phyloP scores from a whole-genome alignment of 176 grass and related monocot genomes.

The Chrysopogon serrulatus region DNA sequence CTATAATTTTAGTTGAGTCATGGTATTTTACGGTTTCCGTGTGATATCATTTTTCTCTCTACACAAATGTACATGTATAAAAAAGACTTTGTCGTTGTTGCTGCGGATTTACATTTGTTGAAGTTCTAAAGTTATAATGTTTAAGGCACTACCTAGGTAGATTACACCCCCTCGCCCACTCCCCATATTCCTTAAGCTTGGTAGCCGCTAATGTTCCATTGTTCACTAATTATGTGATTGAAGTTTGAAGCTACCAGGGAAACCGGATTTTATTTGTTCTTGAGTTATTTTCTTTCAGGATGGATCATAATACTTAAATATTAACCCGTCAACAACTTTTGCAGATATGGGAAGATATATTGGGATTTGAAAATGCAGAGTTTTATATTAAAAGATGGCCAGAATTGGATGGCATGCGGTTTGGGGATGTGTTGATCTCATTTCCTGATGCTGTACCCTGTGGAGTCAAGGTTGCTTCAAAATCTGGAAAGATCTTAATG shows the following conservation, averaged over 20 bases:
- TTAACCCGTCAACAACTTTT: conserved; percentile 9
- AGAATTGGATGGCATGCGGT: conserved; percentile 82
- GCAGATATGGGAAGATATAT: conserved; percentile 99
- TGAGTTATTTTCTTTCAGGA: neutral
- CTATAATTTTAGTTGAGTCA: neutral
- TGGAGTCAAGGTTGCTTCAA: conserved; percentile 84
- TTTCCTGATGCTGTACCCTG: conserved; percentile 96
- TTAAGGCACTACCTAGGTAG: neutral
- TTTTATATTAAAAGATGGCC: conserved; percentile 98
- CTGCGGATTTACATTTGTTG: neutral
- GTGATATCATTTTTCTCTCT: neutral
- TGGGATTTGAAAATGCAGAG: conserved; percentile 98
- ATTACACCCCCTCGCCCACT: neutral
- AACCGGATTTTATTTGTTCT: neutral
- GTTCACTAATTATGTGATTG: neutral
- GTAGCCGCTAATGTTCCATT: neutral
- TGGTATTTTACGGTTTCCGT: neutral
- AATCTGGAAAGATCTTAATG: conserved; percentile 81
- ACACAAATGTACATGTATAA: neutral
- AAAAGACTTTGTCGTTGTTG: neutral
- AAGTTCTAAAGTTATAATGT: neutral
- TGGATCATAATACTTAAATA: neutral
- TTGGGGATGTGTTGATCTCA: conserved; percentile 87
- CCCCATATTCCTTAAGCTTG: no score
- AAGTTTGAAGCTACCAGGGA: neutral